Evolutionary conservation across 345 rosid species (phyloP), one percentile per base, ranked within the genome.

Genomic region (Kandelia obovata): DNA sequence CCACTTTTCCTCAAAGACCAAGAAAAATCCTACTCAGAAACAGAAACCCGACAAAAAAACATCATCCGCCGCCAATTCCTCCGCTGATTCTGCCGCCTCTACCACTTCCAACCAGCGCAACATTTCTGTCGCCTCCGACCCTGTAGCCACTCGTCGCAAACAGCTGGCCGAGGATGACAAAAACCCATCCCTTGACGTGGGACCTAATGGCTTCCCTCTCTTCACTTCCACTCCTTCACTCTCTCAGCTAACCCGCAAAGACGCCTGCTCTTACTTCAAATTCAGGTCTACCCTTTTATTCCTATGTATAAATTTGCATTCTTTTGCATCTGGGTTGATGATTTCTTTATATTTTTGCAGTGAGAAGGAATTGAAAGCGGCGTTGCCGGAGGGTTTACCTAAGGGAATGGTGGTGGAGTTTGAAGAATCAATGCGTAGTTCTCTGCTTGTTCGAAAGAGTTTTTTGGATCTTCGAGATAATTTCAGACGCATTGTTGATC

Each of bases 381-480:
- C 77, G 20, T 62, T 92, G 55, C 96, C 94, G 3, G 99, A 95
- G 70, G 99, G 98, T 10, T 77, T 95, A 73, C 87, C 90, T n/a
- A 62, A 56, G 57, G 97, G 96, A 27, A 85, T 90, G 85, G 81
- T 73, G 66, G 65, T 76, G 69, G 99, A 95, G 80, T 95, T 95
- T 67, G 85, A 82, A 49, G 98, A 90, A 49, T 90, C 99, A 25
- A 77, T 86, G 96, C 76, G 92, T 68, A 83, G 78, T 20, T 88
- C 95, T 4, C 69, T 91, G 80, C 89, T 94, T 49, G 91, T 94
- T 61, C 76, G 98, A 58, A 86, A 87, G 81, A 82, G 85, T 71
- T 94, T 87, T 79, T 82, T 91, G 78, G 91, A 86, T 79, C 88
- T 91, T 71, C 96, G 98, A 7, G 97, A 92, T 80, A 86, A 95